Percentiles rank a stretch among this genome's conserved stretches.
These are phyloP conservation scores for Calonectria honghensis DNA, from an alignment of 2,329 filamentous ascomycete species.

Conservation along the genomic window DNA sequence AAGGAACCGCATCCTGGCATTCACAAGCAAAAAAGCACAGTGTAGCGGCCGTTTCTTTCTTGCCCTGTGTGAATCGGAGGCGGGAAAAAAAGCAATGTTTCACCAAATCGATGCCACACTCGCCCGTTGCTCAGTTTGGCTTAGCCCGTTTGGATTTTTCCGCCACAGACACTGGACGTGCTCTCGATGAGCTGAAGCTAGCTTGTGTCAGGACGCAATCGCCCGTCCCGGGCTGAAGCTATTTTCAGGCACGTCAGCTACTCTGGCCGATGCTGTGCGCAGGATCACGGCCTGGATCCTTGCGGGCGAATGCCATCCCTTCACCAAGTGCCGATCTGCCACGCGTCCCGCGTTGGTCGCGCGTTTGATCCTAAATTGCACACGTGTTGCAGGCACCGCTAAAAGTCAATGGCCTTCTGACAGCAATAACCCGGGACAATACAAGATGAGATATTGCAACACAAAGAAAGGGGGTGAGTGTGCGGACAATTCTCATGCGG, in stretches of 20 bases:
- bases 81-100: neutral
- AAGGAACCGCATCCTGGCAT: neutral
- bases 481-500: constrained; percentile 1
- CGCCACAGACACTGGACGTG: constrained; percentile 12
- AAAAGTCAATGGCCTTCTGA: neutral
- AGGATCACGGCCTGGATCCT: neutral
- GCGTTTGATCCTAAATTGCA: neutral
- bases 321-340: neutral
- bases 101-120: constrained; percentile 5
- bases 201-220: constrained; percentile 18
- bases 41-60: neutral
- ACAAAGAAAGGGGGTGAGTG: neutral
- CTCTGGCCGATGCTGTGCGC: neutral
- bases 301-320: neutral
- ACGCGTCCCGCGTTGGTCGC: neutral
- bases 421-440: neutral
- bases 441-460: neutral
- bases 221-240: constrained; percentile 7
- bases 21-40: neutral
- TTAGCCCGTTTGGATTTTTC: constrained; percentile 9
- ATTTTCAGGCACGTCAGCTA: constrained; percentile 11
- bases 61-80: neutral
- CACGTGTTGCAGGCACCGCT: neutral
- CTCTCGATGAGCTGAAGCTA: constrained; percentile 19
- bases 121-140: neutral